These are phyloP conservation scores for Diddensiella santjacobensis DNA, from an alignment of 805 yeast species.

Conservation along the genomic window DNA sequence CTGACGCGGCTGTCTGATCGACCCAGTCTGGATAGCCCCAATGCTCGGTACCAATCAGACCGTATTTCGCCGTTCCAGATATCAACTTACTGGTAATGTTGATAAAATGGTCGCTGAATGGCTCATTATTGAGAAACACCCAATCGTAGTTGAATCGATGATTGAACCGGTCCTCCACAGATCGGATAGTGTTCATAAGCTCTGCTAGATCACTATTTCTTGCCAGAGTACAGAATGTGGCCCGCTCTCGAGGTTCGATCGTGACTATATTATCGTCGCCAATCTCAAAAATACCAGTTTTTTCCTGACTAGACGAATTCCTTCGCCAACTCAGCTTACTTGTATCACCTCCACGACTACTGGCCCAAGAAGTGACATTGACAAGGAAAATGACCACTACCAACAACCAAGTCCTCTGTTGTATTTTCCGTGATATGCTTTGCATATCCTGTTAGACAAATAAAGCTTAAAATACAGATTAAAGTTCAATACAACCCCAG, in stretches of 20 bases:
- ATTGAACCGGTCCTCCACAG: constrained; percentile 83
- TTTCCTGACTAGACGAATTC: not conserved
- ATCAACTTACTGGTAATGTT: constrained; percentile 54
- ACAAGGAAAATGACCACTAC: not conserved
- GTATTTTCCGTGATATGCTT: not conserved
- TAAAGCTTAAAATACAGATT: too few relatives aligned
- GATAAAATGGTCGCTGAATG: constrained; percentile 71
- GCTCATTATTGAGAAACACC: constrained; percentile 86
- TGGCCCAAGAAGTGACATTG: not conserved
- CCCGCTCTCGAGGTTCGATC: constrained; percentile 45
- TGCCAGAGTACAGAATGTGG: constrained; percentile 78
- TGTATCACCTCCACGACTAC: not conserved
- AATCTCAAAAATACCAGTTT: not conserved
- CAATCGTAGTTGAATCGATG: constrained; percentile 74
- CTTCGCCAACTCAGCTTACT: not conserved
- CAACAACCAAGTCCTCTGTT: not conserved
- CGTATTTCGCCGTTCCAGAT: constrained; percentile 72
- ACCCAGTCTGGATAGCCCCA: constrained; percentile 88
- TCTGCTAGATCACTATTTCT: constrained; percentile 68
- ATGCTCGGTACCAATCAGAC: constrained; percentile 68
- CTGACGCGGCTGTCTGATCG: constrained; percentile 63
- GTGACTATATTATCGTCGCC: not conserved
- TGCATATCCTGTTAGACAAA: not conserved
- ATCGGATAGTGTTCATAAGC: constrained; percentile 61
- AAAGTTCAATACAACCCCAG: too few relatives aligned